Conservation (phyloP, 805 yeast species). For the Yarrowia sp. region DNA sequence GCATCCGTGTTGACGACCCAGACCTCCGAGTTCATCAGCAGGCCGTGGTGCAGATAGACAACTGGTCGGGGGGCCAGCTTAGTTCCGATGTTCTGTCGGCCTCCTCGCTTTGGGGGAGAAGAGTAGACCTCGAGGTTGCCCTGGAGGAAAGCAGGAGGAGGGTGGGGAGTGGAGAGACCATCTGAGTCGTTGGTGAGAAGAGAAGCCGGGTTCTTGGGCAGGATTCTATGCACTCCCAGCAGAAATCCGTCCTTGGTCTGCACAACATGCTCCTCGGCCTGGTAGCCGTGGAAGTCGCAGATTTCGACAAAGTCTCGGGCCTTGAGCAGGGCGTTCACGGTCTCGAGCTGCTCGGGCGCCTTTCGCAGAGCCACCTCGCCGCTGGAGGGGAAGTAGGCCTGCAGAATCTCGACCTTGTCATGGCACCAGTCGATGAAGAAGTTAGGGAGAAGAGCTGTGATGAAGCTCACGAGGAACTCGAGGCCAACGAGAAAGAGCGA, state of each 20-base stretch:
- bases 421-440: constrained; percentile 35
- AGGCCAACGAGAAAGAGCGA: constrained; percentile 38
- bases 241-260: constrained; percentile 74
- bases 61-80: constrained; percentile 41
- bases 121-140: constrained; percentile 10
- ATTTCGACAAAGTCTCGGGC: constrained; percentile 53
- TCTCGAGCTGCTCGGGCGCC: constrained; percentile 9
- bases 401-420: constrained; percentile 26
- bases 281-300: constrained; percentile 65
- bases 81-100: constrained; percentile 21
- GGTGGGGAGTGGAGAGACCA: not conserved
- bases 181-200: not conserved
- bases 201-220: not conserved
- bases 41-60: constrained; percentile 87
- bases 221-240: constrained; percentile 68
- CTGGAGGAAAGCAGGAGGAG: not conserved
- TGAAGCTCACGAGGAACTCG: constrained; percentile 36
- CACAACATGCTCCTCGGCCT: constrained; percentile 72
- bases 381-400: not conserved
- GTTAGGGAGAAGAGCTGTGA: constrained; percentile 37
- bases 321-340: constrained; percentile 18
- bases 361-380: constrained; percentile 21
- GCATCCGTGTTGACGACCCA: constrained; percentile 59
- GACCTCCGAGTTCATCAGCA: constrained; percentile 82
- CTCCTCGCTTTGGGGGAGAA: not conserved